Base-by-base conservation (phyloP, 2,329 filamentous ascomycete genomes). In the Chrysoporthe cubensis region DNA sequence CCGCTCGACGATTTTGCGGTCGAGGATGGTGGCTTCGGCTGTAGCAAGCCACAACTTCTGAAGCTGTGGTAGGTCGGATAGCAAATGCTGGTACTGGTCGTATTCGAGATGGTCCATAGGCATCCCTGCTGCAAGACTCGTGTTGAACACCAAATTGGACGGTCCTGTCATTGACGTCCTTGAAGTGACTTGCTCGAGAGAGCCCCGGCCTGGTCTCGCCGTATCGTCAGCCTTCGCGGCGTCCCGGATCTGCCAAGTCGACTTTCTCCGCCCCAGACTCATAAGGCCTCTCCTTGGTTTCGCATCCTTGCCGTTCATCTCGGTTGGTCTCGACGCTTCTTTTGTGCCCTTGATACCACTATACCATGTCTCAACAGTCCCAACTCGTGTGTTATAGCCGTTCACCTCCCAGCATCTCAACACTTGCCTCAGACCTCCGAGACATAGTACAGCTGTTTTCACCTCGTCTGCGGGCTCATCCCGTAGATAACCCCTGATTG, bases 391-490 rank as follows among this genome's bases (percentile, higher is more conserved):
- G 73, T 88, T 90, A 76, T 90, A 90, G 1, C 88, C 87, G 73
- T 89, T 89, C 50, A 88, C 87, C 73, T 90, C 87, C 88, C 88
- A 90, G 46, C 90, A 82, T 57, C 84, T 81, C 72, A 90, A 86
- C 1, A 89, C 87, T 73, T 90, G 86, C 9, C 88, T 82, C 66
- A 90, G 77, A 2, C 88, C 88, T 44, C 88, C 88, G 13, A 90
- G 78, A 56, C 84, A 86, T 11, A 90, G 73, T 14, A 89, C 85
- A 2, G 88, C 85, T 11, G 85, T 84, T 71, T 90, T 88, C 0
- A 90, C 81, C 57, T 90, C 87, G 66, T 90, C 88, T 1, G 87
- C 76, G 0, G 88, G 88, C 71, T 85, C 85, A 70, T 90, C 88
- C 71, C 86, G 84, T 4, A 90, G 76, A 71, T 90, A 90, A 71